phyloP scores from a whole-genome alignment of 257 asterid genomes.

The Nyctanthes arbortristis region DNA sequence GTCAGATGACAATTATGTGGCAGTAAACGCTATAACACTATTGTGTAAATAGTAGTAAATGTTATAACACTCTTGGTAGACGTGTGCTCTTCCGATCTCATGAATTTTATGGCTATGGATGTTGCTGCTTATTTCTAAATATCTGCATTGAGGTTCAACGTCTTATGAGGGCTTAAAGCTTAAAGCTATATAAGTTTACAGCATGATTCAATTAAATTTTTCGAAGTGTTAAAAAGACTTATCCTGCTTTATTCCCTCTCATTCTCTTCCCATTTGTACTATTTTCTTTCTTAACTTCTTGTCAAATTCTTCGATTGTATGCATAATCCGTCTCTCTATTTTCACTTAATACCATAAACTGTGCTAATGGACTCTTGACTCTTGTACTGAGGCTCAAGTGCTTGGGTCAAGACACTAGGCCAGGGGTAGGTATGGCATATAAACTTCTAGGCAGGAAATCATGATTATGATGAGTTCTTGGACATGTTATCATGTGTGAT shows the following conservation, averaged over 20 bases:
- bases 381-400: neutral
- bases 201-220: neutral
- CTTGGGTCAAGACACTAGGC: neutral
- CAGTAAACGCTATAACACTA: neutral
- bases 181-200: neutral
- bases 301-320: neutral
- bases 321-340: neutral
- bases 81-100: too few relatives aligned
- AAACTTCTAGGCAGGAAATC: neutral
- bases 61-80: too few relatives aligned
- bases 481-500: neutral
- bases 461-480: neutral
- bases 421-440: neutral
- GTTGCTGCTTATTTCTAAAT: neutral
- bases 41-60: neutral
- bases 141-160: neutral
- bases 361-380: too few relatives aligned
- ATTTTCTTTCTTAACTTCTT: neutral
- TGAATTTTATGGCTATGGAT: neutral
- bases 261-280: neutral
- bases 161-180: neutral
- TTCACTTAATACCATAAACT: neutral
- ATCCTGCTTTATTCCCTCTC: neutral
- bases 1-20: neutral
- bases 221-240: neutral